phyloP scores from a whole-genome alignment of 768 basidiomycete genomes.

The Pleurotus platypus region DNA sequence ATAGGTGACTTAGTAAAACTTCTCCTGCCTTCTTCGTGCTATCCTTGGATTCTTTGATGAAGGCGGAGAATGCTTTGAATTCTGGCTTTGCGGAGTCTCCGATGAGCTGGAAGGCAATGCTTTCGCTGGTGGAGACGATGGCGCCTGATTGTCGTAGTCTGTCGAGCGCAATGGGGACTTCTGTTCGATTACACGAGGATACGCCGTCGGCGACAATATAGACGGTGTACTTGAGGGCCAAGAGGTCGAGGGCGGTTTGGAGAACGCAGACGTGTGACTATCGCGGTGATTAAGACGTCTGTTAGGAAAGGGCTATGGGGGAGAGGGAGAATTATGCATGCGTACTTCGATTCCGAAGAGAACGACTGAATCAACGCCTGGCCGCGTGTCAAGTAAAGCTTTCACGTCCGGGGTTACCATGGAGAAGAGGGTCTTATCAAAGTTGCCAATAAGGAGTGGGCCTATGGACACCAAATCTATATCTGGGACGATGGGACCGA shows the following conservation, averaged over 20 bases:
- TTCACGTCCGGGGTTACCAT: slow-evolving; percentile 76
- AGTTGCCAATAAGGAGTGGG: slow-evolving; percentile 52
- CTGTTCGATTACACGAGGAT: slow-evolving; percentile 76
- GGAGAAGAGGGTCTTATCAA: slow-evolving; percentile 80
- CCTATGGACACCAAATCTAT: slow-evolving; percentile 55
- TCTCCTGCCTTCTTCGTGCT: slow-evolving; percentile 45
- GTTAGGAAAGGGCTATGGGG: too few species aligned
- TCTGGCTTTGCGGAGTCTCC: slow-evolving; percentile 53
- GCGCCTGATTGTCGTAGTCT: slow-evolving; percentile 73
- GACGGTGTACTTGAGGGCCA: slow-evolving; percentile 39
- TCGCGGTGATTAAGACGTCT: background rate
- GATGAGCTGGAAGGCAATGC: slow-evolving; percentile 73
- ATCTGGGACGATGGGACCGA: slow-evolving; percentile 66
- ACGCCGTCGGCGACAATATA: slow-evolving; percentile 83
- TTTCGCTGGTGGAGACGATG: slow-evolving; percentile 77
- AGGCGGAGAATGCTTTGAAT: slow-evolving; percentile 69
- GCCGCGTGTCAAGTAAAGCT: slow-evolving; percentile 41
- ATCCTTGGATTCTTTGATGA: slow-evolving; percentile 79
- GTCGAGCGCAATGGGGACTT: slow-evolving; percentile 72
- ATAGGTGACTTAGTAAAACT: slow-evolving; percentile 14
- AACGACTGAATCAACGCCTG: slow-evolving; percentile 56
- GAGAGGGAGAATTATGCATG: background rate
- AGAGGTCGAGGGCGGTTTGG: slow-evolving; percentile 75
- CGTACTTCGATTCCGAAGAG: slow-evolving; percentile 86
- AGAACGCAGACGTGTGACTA: slow-evolving; percentile 89